Conservation (phyloP, 257 asterid species). For the Solanum medicagineum region DNA sequence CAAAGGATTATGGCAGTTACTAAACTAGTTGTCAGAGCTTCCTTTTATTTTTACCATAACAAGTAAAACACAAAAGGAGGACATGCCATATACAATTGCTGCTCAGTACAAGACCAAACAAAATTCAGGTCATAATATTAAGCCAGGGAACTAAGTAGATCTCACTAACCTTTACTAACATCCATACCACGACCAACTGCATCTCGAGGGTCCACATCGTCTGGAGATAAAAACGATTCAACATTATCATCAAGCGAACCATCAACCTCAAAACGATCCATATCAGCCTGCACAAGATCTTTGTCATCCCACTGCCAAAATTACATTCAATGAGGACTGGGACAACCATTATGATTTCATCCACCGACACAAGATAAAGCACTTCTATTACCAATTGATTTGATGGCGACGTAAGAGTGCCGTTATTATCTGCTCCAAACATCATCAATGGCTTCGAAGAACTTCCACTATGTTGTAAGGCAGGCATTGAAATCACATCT, state of each 20-base stretch:
- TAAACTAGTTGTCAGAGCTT: background rate
- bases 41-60: background rate
- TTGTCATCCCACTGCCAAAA: slow-evolving; percentile 92
- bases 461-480: slow-evolving; percentile 71
- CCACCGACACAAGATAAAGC: background rate
- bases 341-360: background rate
- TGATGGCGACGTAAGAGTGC: slow-evolving; percentile 82
- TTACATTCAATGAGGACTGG: slow-evolving; percentile 13
- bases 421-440: slow-evolving; percentile 75
- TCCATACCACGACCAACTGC: slow-evolving; percentile 87
- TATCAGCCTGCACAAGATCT: slow-evolving; percentile 86
- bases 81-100: background rate
- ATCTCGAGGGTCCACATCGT: slow-evolving; percentile 87
- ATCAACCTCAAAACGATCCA: slow-evolving; percentile 96
- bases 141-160: background rate
- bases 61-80: background rate
- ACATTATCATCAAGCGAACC: slow-evolving; percentile 82
- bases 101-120: background rate
- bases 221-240: slow-evolving; percentile 85
- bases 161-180: slow-evolving; percentile 64
- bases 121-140: background rate
- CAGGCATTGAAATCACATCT: slow-evolving; percentile 80
- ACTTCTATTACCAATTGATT: slow-evolving; percentile 62
- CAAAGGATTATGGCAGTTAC: background rate
- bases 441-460: slow-evolving; percentile 81